Base-by-base conservation (phyloP, 2,329 filamentous ascomycete genomes). In the Daldinia eschscholtzii region DNA sequence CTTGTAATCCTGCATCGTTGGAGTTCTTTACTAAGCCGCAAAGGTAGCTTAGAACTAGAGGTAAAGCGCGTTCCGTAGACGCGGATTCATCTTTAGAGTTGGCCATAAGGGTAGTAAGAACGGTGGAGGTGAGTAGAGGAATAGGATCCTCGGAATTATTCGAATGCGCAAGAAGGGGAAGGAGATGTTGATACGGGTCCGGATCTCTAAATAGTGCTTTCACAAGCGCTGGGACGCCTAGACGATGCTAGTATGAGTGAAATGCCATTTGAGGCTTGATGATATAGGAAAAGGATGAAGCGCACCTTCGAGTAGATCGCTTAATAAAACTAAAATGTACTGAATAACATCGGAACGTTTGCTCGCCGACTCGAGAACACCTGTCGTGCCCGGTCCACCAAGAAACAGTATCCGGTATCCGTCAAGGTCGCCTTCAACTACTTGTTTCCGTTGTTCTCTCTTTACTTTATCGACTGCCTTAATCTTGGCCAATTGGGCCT, bases 391-490 rank as follows among this genome's bases (percentile, higher is more conserved):
- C 75, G 88, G 86, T 68, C 87, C 88, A 66, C 96, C 95, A 28
- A 96, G 87, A 74, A 99, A 91, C 72, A 99, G 85, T 71, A 87
- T 84, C 67, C 90, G 88, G 82, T 97, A 99, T 73, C 91, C 93
- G 75, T 91, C 87, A 26, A 95, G 83, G 81, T 98, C 93, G 63
- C 82, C 83, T 80, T 97, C 92, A 70, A 98, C 90, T 18, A 90
- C 91, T 78, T 95, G 89, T 79, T 91, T 91, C 78, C 94, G 89
- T 82, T 94, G 92, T 74, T 98, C 96, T 81, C 93, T 96, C 81
- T 94, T 92, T 73, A 96, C 93, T 83, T 98, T 98, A 81, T 98
- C 96, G 75, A 98, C 93, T 69, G 94, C 93, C 81, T 94, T 94
- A 83, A 99, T 97, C 87, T 94, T 95, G 84, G 92, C 93, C 75